Conservation (phyloP, 768 basidiomycete genomes). For the Crepidotus variabilis region DNA sequence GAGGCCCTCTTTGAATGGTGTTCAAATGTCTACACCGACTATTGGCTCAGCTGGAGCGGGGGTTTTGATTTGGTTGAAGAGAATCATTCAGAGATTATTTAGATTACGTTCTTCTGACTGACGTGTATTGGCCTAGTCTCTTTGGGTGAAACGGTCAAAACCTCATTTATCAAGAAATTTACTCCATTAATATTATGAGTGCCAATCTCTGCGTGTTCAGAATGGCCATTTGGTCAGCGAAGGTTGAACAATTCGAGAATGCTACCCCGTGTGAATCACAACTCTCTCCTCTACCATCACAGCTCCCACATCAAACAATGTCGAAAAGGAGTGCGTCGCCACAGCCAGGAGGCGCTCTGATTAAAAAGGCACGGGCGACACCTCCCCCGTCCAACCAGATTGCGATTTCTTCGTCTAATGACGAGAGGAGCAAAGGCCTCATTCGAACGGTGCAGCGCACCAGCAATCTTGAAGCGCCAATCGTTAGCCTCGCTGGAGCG, state of each 20-base stretch:
- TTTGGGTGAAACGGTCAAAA: too few species aligned
- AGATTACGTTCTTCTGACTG: too few species aligned
- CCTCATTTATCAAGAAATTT: too few species aligned
- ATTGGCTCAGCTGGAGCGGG: too few species aligned
- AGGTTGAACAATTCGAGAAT: neutral
- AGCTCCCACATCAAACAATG: conserved; percentile 36
- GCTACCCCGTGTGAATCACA: neutral
- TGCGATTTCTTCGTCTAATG: conserved; percentile 69
- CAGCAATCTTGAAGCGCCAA: conserved; percentile 91
- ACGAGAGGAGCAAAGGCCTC: conserved; percentile 74
- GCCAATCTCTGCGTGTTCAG: too few species aligned
- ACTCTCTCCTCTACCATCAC: neutral
- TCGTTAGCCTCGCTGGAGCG: conserved; percentile 84
- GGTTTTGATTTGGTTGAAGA: too few species aligned
- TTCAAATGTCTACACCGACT: too few species aligned
- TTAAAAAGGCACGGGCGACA: conserved; percentile 59
- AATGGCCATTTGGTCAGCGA: too few species aligned
- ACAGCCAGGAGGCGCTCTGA: conserved; percentile 47
- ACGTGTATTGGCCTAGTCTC: too few species aligned
- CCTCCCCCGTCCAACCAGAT: conserved; percentile 60
- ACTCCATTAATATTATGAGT: neutral
- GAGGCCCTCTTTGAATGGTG: too few species aligned
- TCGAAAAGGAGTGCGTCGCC: conserved; percentile 70
- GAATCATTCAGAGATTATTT: too few species aligned
- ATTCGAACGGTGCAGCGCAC: conserved; percentile 87